Evolutionary conservation across 768 basidiomycete genomes (phyloP), one percentile per base, ranked within the genome.

Genomic region (Chlorophyllum brunneum): DNA sequence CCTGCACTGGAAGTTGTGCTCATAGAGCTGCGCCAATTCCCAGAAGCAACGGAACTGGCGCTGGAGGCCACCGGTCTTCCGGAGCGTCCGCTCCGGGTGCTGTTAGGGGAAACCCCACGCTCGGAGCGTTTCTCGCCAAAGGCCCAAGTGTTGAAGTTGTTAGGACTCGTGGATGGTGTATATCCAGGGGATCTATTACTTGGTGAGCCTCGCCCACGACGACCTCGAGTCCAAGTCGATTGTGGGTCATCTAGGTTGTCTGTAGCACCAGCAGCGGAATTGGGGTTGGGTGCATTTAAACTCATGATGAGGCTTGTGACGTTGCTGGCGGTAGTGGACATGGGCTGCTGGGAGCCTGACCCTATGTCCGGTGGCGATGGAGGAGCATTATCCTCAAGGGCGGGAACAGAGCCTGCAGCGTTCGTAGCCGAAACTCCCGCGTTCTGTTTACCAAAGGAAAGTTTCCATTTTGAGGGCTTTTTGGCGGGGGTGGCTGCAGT

Each of bases 381-480:
- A 20, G 68, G 63, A 9, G 67, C 59, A n/a, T 61, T 57, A 51
- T 75, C 77, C 51, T 76, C 74, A 15, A 68, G 66, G 11, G 72
- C 72, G 22, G 71, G 72, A 10, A 69, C 60, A 40, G 64, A 65
- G 34, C 74, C 77, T 29, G 71, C 63, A 33, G 70, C 54, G 41
- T 67, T 59, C 18, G 71, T 58, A 33, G 70, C 62, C 46, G 74
- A 59, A 9, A 46, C 42, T 18, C 51, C 29, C 31, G 71, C 65
- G 58, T 65, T 77, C 61, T 69, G 73, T 70, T 82, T 84, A 56
- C 88, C 75, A 67, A 92, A 87, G 59, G 83, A 75, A 60, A 89
- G 74, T 69, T 86, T 89, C 89, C 92, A 86, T 62, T 84, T 90
- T n/a, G 86, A 90, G 48, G 87, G 75, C 74, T 92, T 92, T 75